Evolutionary conservation across 2,329 filamentous ascomycete species (phyloP), one percentile per base, ranked within the genome.

Genomic region (Mollisia scopiformis): DNA sequence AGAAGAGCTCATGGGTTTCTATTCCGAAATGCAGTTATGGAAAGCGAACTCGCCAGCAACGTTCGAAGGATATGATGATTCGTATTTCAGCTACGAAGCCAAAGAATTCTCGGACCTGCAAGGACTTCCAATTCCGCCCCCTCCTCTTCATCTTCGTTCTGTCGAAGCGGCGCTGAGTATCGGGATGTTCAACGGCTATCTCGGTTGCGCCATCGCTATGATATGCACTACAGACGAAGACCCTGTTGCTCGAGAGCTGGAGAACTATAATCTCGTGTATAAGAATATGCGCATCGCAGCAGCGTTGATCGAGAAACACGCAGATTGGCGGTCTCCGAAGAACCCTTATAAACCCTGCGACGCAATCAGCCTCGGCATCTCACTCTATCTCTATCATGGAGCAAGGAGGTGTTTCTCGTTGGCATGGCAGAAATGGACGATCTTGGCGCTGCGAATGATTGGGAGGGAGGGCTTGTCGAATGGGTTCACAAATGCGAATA

Each of bases 271-370:
- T 19, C 59, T 67, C 8, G 61, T 62, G 7, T 67, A 67, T 43
- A 53, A 62, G 16, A 66, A 59, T 27, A 49, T 67, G 4, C 56
- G 61, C 1, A 59, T 67, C 21, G 47, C 35, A 14, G 61, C 61
- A 2, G 59, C 61, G 0, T 33, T 67, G 7, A 52, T 62, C 6
- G 27, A 61, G 10, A 30, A 39, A n/a, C 37, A 63, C 21, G 57
- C 54, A 3, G 27, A 62, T 13, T 47, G 28, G 39, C 16, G 21
- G n/a, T 19, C 50, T 11, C 27, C 21, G 1, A 6, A 14, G 7
- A 58, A 19, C 49, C 37, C 46, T 3, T 67, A 67, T 46, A 67
- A 65, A 50, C 62, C 65, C 2, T 66, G 65, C 43, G 66, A 68
- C 49, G 47, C 63, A 19, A 41, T 66, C 25, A 59, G 52, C 33